Evolutionary conservation across 495 filamentous ascomycete genomes (phyloP).

Genomic region (Aspergillus baeticus): DNA sequence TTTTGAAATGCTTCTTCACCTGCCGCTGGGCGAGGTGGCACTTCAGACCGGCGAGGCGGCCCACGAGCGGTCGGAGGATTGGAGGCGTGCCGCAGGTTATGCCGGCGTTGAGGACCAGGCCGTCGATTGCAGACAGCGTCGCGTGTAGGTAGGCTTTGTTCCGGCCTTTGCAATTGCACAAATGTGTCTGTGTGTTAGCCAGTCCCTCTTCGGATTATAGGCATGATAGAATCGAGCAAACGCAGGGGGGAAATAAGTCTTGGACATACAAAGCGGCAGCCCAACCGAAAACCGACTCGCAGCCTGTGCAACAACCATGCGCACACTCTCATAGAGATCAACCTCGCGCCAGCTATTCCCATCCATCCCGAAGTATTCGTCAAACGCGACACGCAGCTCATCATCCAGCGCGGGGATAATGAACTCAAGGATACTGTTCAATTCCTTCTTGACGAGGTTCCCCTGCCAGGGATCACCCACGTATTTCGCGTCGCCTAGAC

Average conservation of each 20-base stretch:
- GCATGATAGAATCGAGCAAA: background rate
- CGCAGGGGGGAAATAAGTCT: background rate
- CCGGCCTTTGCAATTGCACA: too few relatives aligned
- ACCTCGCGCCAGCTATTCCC: conserved; percentile 25
- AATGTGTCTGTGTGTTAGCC: too few relatives aligned
- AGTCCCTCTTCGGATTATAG: too few relatives aligned
- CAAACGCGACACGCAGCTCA: conserved; percentile 25
- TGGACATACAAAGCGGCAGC: conserved; percentile 31
- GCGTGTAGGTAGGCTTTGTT: too few relatives aligned
- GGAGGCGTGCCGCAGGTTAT: conserved; percentile 22
- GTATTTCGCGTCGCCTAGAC: conserved; percentile 22
- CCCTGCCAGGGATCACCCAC: conserved; percentile 24
- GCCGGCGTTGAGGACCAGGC: conserved; percentile 24
- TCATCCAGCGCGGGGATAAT: conserved; percentile 25
- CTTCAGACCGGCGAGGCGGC: conserved; percentile 16
- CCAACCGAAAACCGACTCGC: conserved; percentile 41
- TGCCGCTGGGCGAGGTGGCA: conserved; percentile 1
- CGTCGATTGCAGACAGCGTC: conserved; percentile 23
- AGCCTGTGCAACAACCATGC: conserved; percentile 30
- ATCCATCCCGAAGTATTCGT: conserved; percentile 26
- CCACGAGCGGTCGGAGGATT: conserved; percentile 28
- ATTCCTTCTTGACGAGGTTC: conserved; percentile 21
- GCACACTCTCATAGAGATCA: conserved; percentile 27
- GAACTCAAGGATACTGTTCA: conserved; percentile 20
- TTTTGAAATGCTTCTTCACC: conserved; percentile 23